These are phyloP conservation scores for Phialocephala subalpina DNA, from an alignment of 2,329 filamentous ascomycete genomes.

Conservation along the genomic window DNA sequence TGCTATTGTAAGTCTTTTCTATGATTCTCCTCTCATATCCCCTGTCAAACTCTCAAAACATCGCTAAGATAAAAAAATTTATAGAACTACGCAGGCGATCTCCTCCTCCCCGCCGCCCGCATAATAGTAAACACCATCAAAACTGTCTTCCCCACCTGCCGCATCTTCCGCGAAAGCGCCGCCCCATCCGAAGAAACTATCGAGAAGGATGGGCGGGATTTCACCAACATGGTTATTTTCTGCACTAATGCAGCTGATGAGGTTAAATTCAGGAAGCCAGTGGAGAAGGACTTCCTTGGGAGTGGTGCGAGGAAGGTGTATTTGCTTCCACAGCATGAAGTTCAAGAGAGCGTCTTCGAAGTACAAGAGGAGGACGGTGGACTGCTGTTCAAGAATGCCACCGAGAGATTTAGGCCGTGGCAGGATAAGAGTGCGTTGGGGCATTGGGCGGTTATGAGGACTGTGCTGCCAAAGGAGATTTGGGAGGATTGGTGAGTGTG, in stretches of 20 bases:
- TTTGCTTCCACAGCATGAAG: constrained; percentile 76
- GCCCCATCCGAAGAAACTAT: constrained; percentile 56
- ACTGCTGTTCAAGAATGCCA: constrained; percentile 69
- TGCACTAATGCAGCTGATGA: constrained; percentile 57
- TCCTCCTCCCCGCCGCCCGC: constrained; percentile 76
- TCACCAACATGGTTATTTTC: constrained; percentile 97
- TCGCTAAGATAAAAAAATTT: constrained; percentile 18
- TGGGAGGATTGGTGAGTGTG: constrained; percentile 86
- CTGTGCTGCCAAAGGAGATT: constrained; percentile 76
- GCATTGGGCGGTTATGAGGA: constrained; percentile 94
- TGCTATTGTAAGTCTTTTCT: constrained; percentile 72
- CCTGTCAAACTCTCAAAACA: constrained; percentile 23
- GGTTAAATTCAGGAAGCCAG: constrained; percentile 73
- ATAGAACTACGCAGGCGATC: constrained; percentile 94
- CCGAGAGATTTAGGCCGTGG: constrained; percentile 71
- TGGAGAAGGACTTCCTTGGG: constrained; percentile 71
- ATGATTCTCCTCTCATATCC: not conserved
- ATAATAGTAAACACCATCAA: constrained; percentile 85
- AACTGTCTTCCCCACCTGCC: constrained; percentile 85
- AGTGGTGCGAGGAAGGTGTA: constrained; percentile 76
- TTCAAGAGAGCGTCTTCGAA: constrained; percentile 48
- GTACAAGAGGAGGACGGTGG: constrained; percentile 51
- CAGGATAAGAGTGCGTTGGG: constrained; percentile 80
- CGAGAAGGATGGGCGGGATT: constrained; percentile 66
- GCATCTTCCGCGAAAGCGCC: constrained; percentile 84